Percentiles rank a stretch among this genome's conserved stretches.
phyloP scores from a whole-genome alignment of 148 eudicot species.

The Arbutus unedo region DNA sequence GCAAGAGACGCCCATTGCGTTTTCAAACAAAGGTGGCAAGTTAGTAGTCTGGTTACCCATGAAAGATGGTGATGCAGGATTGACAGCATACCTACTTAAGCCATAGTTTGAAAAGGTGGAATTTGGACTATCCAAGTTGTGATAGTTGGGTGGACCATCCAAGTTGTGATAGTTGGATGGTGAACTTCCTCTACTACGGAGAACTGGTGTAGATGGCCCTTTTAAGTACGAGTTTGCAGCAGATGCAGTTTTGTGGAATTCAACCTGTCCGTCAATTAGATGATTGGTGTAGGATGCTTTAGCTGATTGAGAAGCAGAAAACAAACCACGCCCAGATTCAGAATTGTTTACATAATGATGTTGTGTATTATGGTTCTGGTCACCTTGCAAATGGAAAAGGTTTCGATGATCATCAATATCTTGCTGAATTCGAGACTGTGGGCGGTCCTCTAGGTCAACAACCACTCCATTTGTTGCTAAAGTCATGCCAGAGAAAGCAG shows the following conservation, averaged over 20 bases:
- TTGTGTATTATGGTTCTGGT: conserved; percentile 36
- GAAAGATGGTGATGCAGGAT: conserved; percentile 66
- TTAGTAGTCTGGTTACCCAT: conserved; percentile 55
- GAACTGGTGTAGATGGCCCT: conserved; percentile 27
- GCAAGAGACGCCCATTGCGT: conserved; percentile 52
- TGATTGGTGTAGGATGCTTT: conserved; percentile 43
- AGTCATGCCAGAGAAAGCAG: conserved; percentile 65
- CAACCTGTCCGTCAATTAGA: conserved; percentile 44
- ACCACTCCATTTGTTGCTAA: conserved; percentile 42
- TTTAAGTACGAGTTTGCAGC: conserved; percentile 29
- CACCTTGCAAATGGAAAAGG: conserved; percentile 36
- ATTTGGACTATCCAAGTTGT: conserved; percentile 64
- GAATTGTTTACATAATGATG: conserved; percentile 27
- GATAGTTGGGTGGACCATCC: conserved; percentile 63
- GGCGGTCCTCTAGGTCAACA: conserved; percentile 45
- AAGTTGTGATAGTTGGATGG: conserved; percentile 57
- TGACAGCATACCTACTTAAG: conserved; percentile 49
- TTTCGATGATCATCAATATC: conserved; percentile 39
- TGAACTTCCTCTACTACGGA: conserved; percentile 42
- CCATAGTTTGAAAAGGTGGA: conserved; percentile 65
- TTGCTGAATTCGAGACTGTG: conserved; percentile 40
- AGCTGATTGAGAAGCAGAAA: conserved; percentile 34
- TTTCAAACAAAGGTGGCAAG: conserved; percentile 56
- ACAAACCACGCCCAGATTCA: conserved; percentile 22
- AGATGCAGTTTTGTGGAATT: conserved; percentile 36